Evolutionary conservation across 169 alveolate genomes (phyloP).

Genomic region (Fabrea salina): DNA sequence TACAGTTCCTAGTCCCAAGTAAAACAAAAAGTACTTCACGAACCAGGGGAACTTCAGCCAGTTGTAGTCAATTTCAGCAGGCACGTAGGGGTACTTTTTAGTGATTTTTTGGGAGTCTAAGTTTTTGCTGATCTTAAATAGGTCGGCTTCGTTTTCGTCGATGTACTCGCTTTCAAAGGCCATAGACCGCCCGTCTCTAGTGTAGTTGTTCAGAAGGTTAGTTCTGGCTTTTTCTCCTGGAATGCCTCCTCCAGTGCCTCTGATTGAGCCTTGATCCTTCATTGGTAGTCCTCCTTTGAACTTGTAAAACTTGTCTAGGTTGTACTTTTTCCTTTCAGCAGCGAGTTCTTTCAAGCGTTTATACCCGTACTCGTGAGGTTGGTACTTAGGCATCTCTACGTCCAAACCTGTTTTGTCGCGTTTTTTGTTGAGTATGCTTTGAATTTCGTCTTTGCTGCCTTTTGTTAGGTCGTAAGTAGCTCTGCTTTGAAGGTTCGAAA

Average conservation of each 20-base stretch:
- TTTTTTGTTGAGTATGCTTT: constrained; percentile 11
- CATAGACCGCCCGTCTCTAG: background rate
- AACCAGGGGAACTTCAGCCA: background rate
- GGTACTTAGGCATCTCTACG: background rate
- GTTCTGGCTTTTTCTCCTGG: constrained; percentile 36
- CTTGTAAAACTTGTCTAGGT: constrained; percentile 49
- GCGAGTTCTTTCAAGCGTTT: constrained; percentile 34
- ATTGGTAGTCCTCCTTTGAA: constrained; percentile 60
- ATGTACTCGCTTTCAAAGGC: background rate
- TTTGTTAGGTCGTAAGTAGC: constrained; percentile 42
- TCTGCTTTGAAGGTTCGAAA: constrained; percentile 47
- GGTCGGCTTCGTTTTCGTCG: constrained; percentile 13
- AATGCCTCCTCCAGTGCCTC: constrained; percentile 40
- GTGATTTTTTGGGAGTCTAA: background rate
- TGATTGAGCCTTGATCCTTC: constrained; percentile 35
- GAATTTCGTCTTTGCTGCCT: constrained; percentile 22
- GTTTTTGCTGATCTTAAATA: background rate
- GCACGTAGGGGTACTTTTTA: background rate
- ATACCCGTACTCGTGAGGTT: constrained; percentile 40
- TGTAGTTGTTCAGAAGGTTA: background rate
- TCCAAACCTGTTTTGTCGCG: constrained; percentile 35
- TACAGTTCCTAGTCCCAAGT: background rate
- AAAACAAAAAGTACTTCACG: background rate
- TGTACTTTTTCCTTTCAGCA: constrained; percentile 39
- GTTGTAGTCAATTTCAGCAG: constrained; percentile 24